These are phyloP conservation scores for Phialocephala sp. DNA, from an alignment of 2,329 filamentous ascomycete species.

Conservation along the genomic window DNA sequence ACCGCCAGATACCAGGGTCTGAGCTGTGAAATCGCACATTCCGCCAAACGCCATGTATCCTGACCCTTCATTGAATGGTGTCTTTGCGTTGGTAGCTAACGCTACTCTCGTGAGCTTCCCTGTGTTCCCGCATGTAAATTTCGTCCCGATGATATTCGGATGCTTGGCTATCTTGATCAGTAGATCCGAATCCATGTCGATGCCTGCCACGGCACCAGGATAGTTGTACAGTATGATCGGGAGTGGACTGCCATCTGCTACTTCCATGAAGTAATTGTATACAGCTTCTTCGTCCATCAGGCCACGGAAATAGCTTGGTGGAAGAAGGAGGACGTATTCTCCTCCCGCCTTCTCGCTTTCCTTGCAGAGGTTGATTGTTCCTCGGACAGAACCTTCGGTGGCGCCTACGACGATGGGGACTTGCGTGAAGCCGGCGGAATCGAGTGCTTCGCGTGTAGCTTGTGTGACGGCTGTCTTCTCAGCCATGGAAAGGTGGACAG, in stretches of 20 bases:
- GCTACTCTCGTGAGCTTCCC: slow-evolving; percentile 88
- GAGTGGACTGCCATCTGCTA: slow-evolving; percentile 76
- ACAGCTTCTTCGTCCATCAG: slow-evolving; percentile 76
- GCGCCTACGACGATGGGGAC: slow-evolving; percentile 85
- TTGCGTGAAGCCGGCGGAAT: slow-evolving; percentile 76
- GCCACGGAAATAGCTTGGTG: slow-evolving; percentile 82
- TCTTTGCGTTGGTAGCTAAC: slow-evolving; percentile 72
- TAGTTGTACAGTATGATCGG: slow-evolving; percentile 92
- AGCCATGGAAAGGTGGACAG: slow-evolving; percentile 78
- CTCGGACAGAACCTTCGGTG: slow-evolving; percentile 80
- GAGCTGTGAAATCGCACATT: slow-evolving; percentile 85
- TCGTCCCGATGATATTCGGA: slow-evolving; percentile 85
- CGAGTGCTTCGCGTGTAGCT: slow-evolving; percentile 81
- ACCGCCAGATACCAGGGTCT: slow-evolving; percentile 79
- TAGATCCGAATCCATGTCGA: slow-evolving; percentile 89
- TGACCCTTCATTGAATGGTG: slow-evolving; percentile 61
- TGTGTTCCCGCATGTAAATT: slow-evolving; percentile 91
- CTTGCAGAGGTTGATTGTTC: slow-evolving; percentile 77
- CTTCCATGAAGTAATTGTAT: slow-evolving; percentile 66
- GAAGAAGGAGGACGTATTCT: slow-evolving; percentile 80
- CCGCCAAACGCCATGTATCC: slow-evolving; percentile 88
- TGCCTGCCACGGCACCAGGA: slow-evolving; percentile 82
- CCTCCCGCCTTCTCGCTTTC: slow-evolving; percentile 72
- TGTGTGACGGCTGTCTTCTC: slow-evolving; percentile 78
- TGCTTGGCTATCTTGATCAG: slow-evolving; percentile 80